Percentiles rank a stretch among this genome's conserved stretches.
phyloP scores from a whole-genome alignment of 2,329 filamentous ascomycete genomes.

The Cryphonectria nitschkei region DNA sequence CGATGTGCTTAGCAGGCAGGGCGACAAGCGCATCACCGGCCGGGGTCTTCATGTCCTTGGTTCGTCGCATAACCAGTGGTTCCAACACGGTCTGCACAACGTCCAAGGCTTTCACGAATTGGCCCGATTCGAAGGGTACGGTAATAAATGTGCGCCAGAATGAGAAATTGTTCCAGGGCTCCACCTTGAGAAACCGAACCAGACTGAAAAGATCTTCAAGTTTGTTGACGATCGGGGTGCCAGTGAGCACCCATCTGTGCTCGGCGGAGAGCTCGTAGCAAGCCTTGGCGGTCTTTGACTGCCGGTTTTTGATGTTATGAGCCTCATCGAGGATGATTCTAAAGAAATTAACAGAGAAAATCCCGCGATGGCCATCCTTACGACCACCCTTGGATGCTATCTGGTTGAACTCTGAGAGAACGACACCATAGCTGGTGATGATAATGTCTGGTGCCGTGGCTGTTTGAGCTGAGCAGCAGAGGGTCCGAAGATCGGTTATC shows the following conservation, averaged over 20 bases:
- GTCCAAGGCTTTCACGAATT: conserved; percentile 90
- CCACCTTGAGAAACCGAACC: conserved; percentile 88
- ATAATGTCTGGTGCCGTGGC: conserved; percentile 82
- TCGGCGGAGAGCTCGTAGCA: conserved; percentile 87
- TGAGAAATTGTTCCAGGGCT: conserved; percentile 98
- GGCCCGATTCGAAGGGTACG: conserved; percentile 91
- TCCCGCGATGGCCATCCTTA: conserved; percentile 66
- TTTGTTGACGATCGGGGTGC: conserved; percentile 95
- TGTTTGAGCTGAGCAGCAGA: conserved; percentile 77
- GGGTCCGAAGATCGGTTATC: conserved; percentile 71
- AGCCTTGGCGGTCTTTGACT: conserved; percentile 91
- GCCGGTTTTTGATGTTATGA: conserved; percentile 87
- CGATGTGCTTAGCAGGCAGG: conserved; percentile 77
- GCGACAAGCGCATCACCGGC: conserved; percentile 76
- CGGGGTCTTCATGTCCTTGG: conserved; percentile 98
- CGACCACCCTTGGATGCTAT: conserved; percentile 70
- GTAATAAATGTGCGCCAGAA: conserved; percentile 99
- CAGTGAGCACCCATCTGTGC: conserved; percentile 92
- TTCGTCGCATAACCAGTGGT: conserved; percentile 90
- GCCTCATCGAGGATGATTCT: conserved; percentile 94
- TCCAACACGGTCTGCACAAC: conserved; percentile 97
- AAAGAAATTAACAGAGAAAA: conserved; percentile 95
- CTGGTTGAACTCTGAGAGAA: conserved; percentile 86
- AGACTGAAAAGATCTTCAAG: conserved; percentile 94
- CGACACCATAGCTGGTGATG: conserved; percentile 91